Conservation (phyloP, 768 basidiomycete species). For the Atractiella rhizophila region DNA sequence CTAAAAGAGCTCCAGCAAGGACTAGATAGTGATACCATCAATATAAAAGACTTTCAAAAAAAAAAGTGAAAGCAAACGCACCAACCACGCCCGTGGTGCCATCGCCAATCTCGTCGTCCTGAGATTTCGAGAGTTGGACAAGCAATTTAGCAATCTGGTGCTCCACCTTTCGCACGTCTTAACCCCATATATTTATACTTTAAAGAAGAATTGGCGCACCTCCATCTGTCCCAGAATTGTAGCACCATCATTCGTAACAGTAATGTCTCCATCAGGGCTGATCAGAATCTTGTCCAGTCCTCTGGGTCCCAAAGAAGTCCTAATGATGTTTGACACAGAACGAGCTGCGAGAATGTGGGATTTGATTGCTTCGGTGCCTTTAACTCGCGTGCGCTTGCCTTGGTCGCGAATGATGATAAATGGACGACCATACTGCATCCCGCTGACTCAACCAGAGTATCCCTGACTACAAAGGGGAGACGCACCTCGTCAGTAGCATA, state of each 20-base stretch:
- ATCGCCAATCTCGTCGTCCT: constrained; percentile 98
- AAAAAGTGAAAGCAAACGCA: constrained; percentile 25
- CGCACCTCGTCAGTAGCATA: constrained; percentile 74
- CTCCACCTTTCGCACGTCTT: constrained; percentile 33
- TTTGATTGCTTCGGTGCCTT: constrained; percentile 89
- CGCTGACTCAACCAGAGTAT: too few relatives aligned
- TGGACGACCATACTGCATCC: constrained; percentile 86
- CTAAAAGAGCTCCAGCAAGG: constrained; percentile 86
- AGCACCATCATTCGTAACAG: constrained; percentile 96
- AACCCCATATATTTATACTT: neutral
- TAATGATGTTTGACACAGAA: constrained; percentile 78
- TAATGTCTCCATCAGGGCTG: constrained; percentile 82
- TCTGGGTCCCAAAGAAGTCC: constrained; percentile 70
- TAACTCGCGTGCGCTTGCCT: constrained; percentile 64
- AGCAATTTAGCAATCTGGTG: constrained; percentile 96
- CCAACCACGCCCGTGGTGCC: constrained; percentile 98
- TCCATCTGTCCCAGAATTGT: constrained; percentile 98
- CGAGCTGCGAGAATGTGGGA: constrained; percentile 90
- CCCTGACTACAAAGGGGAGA: neutral
- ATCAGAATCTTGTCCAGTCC: constrained; percentile 87
- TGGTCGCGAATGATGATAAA: constrained; percentile 94
- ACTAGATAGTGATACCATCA: constrained; percentile 28
- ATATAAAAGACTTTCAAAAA: neutral
- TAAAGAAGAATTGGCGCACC: constrained; percentile 2
- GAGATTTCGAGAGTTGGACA: constrained; percentile 85